Evolutionary conservation across 495 filamentous ascomycete genomes (phyloP).

Genomic region (Arthonia radiata): DNA sequence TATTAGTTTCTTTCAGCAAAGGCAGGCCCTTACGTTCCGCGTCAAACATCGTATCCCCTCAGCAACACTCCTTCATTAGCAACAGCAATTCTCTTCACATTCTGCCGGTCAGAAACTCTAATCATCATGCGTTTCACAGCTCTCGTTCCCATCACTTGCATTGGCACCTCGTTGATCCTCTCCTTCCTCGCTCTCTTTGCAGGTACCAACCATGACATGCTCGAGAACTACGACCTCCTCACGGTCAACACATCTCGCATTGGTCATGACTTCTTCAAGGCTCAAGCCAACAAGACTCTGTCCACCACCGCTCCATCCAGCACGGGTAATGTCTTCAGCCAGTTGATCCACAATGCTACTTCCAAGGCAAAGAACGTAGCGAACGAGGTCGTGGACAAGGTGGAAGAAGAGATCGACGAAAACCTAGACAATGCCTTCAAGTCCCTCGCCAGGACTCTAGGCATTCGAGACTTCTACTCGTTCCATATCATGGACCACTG

Average conservation of each 20-base stretch:
- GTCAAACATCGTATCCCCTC: too few relatives aligned
- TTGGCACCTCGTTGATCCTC: conserved; percentile 38
- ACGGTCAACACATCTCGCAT: conserved; percentile 44
- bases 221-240: conserved; percentile 39
- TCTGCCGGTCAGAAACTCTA: too few relatives aligned
- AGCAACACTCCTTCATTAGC: too few relatives aligned
- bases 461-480: conserved; percentile 50
- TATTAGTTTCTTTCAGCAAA: too few relatives aligned
- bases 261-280: conserved; percentile 22
- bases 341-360: too few relatives aligned
- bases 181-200: conserved; percentile 46
- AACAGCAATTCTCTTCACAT: too few relatives aligned
- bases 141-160: conserved; percentile 20
- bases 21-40: too few relatives aligned
- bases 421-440: conserved; percentile 19
- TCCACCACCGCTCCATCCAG: too few relatives aligned
- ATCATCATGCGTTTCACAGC: conserved; percentile 15
- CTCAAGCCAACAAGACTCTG: too few relatives aligned
- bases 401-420: conserved; percentile 11
- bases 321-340: too few relatives aligned
- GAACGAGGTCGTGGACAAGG: conserved; percentile 5
- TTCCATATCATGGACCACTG: conserved; percentile 47
- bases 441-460: conserved; percentile 20
- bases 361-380: conserved; percentile 1
- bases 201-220: conserved; percentile 30